These are phyloP conservation scores for Saitozyma podzolica DNA, from an alignment of 768 basidiomycete genomes.

Conservation along the genomic window DNA sequence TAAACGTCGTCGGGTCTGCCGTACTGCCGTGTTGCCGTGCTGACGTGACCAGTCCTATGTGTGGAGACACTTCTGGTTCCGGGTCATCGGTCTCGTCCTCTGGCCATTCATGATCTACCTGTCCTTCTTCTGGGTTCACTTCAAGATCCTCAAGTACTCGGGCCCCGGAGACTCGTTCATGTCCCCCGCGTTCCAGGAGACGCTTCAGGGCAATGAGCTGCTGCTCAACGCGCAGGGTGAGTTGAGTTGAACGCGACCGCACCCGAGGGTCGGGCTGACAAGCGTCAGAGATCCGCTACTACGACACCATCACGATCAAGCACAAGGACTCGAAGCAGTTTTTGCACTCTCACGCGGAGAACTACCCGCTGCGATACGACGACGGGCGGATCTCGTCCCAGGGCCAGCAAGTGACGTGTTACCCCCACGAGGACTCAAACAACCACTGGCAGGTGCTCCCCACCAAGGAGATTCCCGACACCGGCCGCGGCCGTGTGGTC, in stretches of 20 bases:
- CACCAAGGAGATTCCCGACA: constrained; percentile 90
- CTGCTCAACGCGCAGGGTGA: constrained; percentile 86
- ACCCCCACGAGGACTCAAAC: constrained; percentile 89
- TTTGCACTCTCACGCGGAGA: constrained; percentile 87
- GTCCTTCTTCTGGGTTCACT: constrained; percentile 94
- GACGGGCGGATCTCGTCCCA: constrained; percentile 94
- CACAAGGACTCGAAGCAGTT: constrained; percentile 93
- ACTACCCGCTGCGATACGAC: constrained; percentile 88
- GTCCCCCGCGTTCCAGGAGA: constrained; percentile 98
- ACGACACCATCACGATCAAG: constrained; percentile 78
- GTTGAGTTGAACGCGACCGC: constrained; percentile 17
- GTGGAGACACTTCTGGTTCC: constrained; percentile 80
- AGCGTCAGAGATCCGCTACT: constrained; percentile 81
- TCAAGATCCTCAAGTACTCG: constrained; percentile 78
- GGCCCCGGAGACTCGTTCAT: constrained; percentile 95
- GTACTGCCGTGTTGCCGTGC: background rate
- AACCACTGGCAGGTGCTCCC: constrained; percentile 95
- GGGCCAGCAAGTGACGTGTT: constrained; percentile 97
- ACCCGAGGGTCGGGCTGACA: background rate
- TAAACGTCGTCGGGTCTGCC: background rate
- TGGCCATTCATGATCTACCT: constrained; percentile 90
- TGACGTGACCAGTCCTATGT: constrained; percentile 70
- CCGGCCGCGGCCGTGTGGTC: constrained; percentile 87
- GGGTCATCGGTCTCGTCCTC: constrained; percentile 78
- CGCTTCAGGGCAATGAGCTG: constrained; percentile 85